Evolutionary conservation across 495 filamentous ascomycete genomes (phyloP).

Genomic region (Podospora australis): DNA sequence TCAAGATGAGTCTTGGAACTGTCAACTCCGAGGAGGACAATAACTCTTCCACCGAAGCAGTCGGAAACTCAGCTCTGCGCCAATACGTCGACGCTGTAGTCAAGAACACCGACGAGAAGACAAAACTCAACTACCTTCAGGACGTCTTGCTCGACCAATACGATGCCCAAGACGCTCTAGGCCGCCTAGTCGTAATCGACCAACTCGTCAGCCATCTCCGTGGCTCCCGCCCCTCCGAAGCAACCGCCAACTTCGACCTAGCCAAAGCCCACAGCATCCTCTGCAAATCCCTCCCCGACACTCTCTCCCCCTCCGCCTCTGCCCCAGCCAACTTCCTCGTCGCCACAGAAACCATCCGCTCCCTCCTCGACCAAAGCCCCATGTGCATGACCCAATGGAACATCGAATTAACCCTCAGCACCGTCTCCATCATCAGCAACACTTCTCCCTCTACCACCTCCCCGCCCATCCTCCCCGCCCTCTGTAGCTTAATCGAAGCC

Average conservation of each 20-base stretch:
- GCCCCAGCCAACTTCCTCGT: constrained; percentile 50
- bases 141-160: constrained; percentile 12
- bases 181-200: constrained; percentile 18
- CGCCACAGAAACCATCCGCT: constrained; percentile 46
- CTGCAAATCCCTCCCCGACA: constrained; percentile 11
- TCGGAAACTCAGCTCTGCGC: constrained; percentile 14
- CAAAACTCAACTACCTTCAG: constrained; percentile 21
- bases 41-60: not conserved
- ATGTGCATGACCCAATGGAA: constrained; percentile 60
- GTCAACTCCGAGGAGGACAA: not conserved
- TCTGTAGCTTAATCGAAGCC: constrained; percentile 58
- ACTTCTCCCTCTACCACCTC: constrained; percentile 13
- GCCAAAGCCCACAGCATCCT: constrained; percentile 25
- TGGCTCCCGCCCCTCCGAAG: constrained; percentile 8
- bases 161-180: constrained; percentile 2
- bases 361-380: constrained; percentile 52
- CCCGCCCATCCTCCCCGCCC: constrained; percentile 40
- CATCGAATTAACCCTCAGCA: constrained; percentile 56
- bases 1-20: constrained; percentile 5
- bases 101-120: constrained; percentile 15
- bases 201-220: constrained; percentile 21
- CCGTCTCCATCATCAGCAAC: constrained; percentile 49
- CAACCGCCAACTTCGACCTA: constrained; percentile 19
- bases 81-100: constrained; percentile 22
- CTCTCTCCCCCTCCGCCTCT: constrained; percentile 44